A percentile compares a stretch with the other conserved stretches of the same genome.
Evolutionary conservation across 2,329 filamentous ascomycete species (phyloP).

Genomic region (Scytalidium lignicola): DNA sequence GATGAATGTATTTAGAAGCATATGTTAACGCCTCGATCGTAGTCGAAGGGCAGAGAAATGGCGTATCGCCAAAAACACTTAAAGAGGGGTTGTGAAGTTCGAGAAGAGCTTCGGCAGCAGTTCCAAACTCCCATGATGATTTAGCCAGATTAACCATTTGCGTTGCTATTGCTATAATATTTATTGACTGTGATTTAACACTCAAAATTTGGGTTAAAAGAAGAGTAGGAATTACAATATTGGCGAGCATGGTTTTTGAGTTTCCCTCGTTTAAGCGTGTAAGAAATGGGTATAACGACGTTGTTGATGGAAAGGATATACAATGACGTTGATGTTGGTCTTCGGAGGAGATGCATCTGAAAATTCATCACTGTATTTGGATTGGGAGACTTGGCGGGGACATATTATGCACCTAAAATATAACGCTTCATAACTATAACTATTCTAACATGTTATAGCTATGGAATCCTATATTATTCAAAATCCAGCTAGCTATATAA

Average conservation of each 20-base stretch:
- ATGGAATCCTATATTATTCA: no score
- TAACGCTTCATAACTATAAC: no score
- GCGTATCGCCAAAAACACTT: slow-evolving; percentile 30
- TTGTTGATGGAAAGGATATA: not conserved
- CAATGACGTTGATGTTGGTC: not conserved
- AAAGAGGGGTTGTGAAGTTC: slow-evolving; percentile 32
- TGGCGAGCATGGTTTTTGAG: not conserved
- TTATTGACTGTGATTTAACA: not conserved
- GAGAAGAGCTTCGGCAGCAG: slow-evolving; percentile 34
- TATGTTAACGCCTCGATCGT: slow-evolving; percentile 28
- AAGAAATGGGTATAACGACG: not conserved
- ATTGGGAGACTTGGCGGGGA: not conserved
- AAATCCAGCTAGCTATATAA: no score
- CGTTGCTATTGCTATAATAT: not conserved
- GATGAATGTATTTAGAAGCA: slow-evolving; percentile 28
- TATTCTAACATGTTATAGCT: no score
- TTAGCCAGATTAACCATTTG: not conserved
- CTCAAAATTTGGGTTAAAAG: not conserved
- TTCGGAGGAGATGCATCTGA: not conserved
- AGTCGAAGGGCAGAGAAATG: slow-evolving; percentile 27
- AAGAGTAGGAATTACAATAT: not conserved
- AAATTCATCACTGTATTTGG: not conserved
- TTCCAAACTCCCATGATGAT: slow-evolving; percentile 36
- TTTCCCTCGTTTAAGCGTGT: not conserved
- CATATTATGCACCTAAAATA: no score